These are phyloP conservation scores for Rhodotorula diobovata DNA, from an alignment of 768 basidiomycete genomes.

Conservation along the genomic window DNA sequence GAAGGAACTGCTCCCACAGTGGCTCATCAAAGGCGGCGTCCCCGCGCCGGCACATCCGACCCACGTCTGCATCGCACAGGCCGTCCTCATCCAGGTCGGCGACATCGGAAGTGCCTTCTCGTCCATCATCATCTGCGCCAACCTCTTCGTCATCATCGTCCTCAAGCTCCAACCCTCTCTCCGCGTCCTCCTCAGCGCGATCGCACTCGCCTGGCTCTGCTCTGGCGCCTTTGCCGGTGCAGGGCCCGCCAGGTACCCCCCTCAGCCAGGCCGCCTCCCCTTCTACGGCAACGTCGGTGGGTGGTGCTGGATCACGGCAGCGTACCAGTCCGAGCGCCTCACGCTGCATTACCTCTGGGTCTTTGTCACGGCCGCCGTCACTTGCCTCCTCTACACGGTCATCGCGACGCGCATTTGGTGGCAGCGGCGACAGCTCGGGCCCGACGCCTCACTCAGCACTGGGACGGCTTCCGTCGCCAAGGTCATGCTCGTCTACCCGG, in stretches of 20 bases:
- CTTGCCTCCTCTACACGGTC: constrained; percentile 13
- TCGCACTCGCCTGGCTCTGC: constrained; percentile 6
- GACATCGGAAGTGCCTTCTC: constrained; percentile 22
- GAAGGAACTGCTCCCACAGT: constrained; percentile 18
- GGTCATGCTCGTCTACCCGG: constrained; percentile 11
- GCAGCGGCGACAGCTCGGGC: neutral
- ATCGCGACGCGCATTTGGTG: constrained; percentile 11
- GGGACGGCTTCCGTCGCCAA: constrained; percentile 2
- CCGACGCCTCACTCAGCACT: neutral
- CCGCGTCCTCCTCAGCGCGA: neutral
- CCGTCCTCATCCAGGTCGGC: constrained; percentile 24
- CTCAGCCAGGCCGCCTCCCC: too few relatives aligned
- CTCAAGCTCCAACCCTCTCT: neutral
- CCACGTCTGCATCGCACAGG: constrained; percentile 15
- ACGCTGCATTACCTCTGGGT: constrained; percentile 20
- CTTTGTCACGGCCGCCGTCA: constrained; percentile 17
- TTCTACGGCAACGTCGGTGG: constrained; percentile 18
- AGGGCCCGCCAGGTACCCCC: neutral
- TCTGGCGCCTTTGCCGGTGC: constrained; percentile 1
- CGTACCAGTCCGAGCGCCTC: constrained; percentile 5
- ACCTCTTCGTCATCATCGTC: constrained; percentile 26
- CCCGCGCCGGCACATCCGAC: constrained; percentile 1
- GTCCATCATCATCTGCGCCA: constrained; percentile 11
- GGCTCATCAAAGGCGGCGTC: neutral
- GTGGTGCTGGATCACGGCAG: constrained; percentile 22